A percentile compares a stretch with the other conserved stretches of the same genome.
phyloP scores from a whole-genome alignment of 2,329 filamentous ascomycete genomes.

The Mollisia scopiformis region DNA sequence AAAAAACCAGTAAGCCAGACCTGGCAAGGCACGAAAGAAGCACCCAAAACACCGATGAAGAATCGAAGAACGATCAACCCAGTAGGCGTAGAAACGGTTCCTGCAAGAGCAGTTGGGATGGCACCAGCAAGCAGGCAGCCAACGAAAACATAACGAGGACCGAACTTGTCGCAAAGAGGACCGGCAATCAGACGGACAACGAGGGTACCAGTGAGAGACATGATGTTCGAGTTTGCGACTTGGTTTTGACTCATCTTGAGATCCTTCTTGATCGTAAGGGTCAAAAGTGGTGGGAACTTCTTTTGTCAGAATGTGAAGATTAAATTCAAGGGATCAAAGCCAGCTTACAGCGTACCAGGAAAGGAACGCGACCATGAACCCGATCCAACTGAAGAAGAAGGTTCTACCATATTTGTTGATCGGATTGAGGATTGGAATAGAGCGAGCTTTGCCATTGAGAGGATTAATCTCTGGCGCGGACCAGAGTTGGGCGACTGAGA shows the following conservation, averaged over 20 bases:
- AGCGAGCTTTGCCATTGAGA: conserved; percentile 79
- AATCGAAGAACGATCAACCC: conserved; percentile 75
- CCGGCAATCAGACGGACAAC: conserved; percentile 78
- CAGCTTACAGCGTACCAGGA: conserved; percentile 59
- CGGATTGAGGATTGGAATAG: conserved; percentile 78
- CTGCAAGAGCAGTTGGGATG: conserved; percentile 83
- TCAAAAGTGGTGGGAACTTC: conserved; percentile 72
- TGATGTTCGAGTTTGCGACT: conserved; percentile 88
- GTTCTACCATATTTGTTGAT: conserved; percentile 81
- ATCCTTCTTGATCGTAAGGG: conserved; percentile 76
- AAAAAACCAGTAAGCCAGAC: conserved; percentile 94
- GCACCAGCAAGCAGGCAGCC: conserved; percentile 73
- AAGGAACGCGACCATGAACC: conserved; percentile 86
- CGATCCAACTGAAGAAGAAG: conserved; percentile 82
- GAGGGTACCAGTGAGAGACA: conserved; percentile 74
- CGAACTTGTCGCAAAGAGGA: conserved; percentile 82
- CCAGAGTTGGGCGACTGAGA: conserved; percentile 31
- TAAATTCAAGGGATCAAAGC: neutral
- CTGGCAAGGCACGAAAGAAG: conserved; percentile 82
- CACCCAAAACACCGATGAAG: conserved; percentile 80
- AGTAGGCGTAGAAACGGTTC: conserved; percentile 67
- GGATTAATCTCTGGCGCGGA: conserved; percentile 59
- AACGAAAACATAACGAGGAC: conserved; percentile 79
- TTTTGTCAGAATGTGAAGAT: conserved; percentile 39
- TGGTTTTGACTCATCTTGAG: conserved; percentile 70